Base-by-base conservation (phyloP, 2,329 filamentous ascomycete genomes). In the Huntiella savannae region DNA sequence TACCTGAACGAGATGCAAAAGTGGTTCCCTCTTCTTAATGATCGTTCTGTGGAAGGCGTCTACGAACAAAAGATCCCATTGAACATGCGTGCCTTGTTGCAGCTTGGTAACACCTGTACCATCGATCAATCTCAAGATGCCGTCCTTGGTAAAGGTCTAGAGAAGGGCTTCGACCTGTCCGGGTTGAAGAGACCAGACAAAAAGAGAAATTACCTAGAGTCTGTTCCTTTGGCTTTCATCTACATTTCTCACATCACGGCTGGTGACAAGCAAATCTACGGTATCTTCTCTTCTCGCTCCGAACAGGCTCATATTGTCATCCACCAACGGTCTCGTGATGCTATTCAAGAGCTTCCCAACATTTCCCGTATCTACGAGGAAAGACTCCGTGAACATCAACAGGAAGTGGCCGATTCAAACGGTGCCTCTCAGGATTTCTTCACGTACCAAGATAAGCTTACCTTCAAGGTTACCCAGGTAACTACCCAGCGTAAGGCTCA, bases 31-130 rank as follows among this genome's bases (percentile, higher is more conserved):
- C 40, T 52, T n/a, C 45, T 49, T n/a, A 50, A 51, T 19, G 36
- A 51, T 36, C 49, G 43, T 16, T 47, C 49, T 52, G 83, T 98
- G 1, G 91, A 98, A 61, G 92, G 92, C 28, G 86, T 98, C 11
- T 99, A 99, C 57, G 92, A 98, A 63, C 88, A 81, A 56, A 82
- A 94, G 53, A 71, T 99, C 1, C 86, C 92, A 1, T 68, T 96
- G 4, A 84, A 83, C 52, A 73, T 93, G 41, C 75, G 88, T 36
- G 91, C 88, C 3, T 73, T 98, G 32, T 71, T 99, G 7, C 82
- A 91, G 54, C 68, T 99, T 1, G 92, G 91, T 37, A 95, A 84
- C 55, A 68, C 82, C 28, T 98, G 91, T 59, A 92, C 85, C 2
- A 93, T 98, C 53, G 91, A 99, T 55, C 82, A 94, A 55, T 78